Evolutionary conservation across 2,329 filamentous ascomycete genomes (phyloP), one percentile per base, ranked within the genome.

Genomic region (Nigrospora sphaerica): DNA sequence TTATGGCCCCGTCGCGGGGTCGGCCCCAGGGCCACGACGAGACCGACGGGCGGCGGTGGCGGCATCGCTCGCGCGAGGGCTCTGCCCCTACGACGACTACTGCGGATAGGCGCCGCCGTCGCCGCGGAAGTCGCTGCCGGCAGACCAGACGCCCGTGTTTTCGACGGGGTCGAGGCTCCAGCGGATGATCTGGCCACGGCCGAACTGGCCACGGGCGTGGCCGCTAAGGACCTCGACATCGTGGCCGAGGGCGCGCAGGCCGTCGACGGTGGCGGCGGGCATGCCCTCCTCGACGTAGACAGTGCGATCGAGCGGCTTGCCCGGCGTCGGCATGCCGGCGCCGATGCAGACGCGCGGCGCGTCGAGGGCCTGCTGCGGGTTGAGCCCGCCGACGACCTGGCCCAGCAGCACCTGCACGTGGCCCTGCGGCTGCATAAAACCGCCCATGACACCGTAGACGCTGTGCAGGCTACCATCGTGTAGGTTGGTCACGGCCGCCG

Each of bases 381-480:
- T 85, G 45, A 89, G 74, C 2, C 83, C 81, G 56, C 91, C 95
- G 0, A 90, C 80, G 0, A 95, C 68, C 78, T 95, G 91, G 54
- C 95, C 95, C 2, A 97, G 73, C 11, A 98, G 69, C 1, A 95
- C 90, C 66, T 97, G 93, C 0, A 97, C 84, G 50, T 97, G 93
- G 18, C 92, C 93, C 66, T 97, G 93, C 0, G 93, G 93, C 69
- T 98, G 93, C 87, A 97, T 97, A 68, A 95, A 97, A 3, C 90
- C 92, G 44, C 93, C 93, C 93, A 97, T 97, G 49, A 97, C 92
- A 45, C 93, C 93, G 58, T 92, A 96, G 0, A 95, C 86, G 4
- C 81, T 86, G 64, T 95, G 88, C 47, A 97, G 69, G 42, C 78
- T 83, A 23, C 80, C 80, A 56, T 95, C 89, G 5, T 71, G 69